These are phyloP conservation scores for Sphaceloma murrayae DNA, from an alignment of 2,329 filamentous ascomycete species.

Conservation along the genomic window DNA sequence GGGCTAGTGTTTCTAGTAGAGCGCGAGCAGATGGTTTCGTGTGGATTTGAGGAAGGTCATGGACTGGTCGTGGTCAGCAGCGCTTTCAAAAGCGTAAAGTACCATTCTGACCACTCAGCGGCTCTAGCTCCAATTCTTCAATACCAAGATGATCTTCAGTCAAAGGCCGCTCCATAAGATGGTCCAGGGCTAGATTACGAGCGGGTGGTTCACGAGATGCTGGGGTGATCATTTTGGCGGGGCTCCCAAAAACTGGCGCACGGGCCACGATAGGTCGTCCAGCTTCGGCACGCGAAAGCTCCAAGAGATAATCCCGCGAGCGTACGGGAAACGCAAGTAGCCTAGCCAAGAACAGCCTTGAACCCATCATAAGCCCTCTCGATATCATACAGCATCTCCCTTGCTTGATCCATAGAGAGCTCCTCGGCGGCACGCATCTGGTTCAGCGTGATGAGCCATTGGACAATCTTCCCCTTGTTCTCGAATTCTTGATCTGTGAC, in stretches of 20 bases:
- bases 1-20: slow-evolving; percentile 56
- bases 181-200: neutral
- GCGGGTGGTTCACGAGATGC: neutral
- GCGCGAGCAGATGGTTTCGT: slow-evolving; percentile 57
- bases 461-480: slow-evolving; percentile 90
- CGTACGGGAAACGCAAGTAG: neutral
- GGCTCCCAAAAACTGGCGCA: slow-evolving; percentile 10
- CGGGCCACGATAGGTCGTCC: slow-evolving; percentile 4
- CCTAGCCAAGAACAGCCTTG: slow-evolving; percentile 57
- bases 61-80: slow-evolving; percentile 36
- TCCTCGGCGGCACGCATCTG: slow-evolving; percentile 96
- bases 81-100: slow-evolving; percentile 27
- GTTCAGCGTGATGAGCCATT: slow-evolving; percentile 95
- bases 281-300: neutral
- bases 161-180: slow-evolving; percentile 12
- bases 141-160: slow-evolving; percentile 18
- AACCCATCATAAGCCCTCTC: slow-evolving; percentile 92
- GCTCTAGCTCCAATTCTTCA: slow-evolving; percentile 23
- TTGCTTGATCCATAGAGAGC: slow-evolving; percentile 72
- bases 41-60: slow-evolving; percentile 77
- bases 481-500: slow-evolving; percentile 95
- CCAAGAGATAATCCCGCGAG: neutral
- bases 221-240: neutral
- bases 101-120: slow-evolving; percentile 37
- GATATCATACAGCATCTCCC: slow-evolving; percentile 87